Conservation (phyloP, 352 stramenopile genomes). For the Hyaloperonospora arabidopsidis region DNA sequence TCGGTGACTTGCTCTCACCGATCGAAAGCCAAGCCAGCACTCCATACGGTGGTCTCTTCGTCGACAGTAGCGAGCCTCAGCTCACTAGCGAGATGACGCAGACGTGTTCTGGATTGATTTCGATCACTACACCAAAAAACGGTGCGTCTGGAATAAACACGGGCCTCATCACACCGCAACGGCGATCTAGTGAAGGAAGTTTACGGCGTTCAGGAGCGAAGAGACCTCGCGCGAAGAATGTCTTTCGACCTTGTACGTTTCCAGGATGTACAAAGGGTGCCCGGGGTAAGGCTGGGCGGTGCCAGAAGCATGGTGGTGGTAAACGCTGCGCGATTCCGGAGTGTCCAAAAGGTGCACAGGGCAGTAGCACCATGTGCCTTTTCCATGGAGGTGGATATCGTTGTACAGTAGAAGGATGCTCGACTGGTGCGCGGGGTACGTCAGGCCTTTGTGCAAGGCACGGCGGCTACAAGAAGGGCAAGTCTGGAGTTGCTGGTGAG, state of each 20-base stretch:
- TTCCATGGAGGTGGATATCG: slow-evolving; percentile 83
- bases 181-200: slow-evolving; percentile 4
- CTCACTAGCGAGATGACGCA: slow-evolving; percentile 14
- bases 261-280: slow-evolving; percentile 69
- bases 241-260: slow-evolving; percentile 53
- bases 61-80: slow-evolving; percentile 15
- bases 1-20: slow-evolving; percentile 14
- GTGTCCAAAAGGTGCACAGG: slow-evolving; percentile 78
- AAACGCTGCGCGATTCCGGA: slow-evolving; percentile 54
- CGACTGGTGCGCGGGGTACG: slow-evolving; percentile 62
- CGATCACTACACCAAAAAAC: slow-evolving; percentile 18
- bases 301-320: slow-evolving; percentile 79
- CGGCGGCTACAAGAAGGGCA: slow-evolving; percentile 66
- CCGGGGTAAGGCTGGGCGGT: slow-evolving; percentile 73
- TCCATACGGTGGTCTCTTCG: slow-evolving; percentile 23
- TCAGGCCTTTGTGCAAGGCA: slow-evolving; percentile 75
- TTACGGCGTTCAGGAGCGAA: slow-evolving; percentile 34
- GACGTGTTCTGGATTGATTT: slow-evolving; percentile 23
- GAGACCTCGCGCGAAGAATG: slow-evolving; percentile 64
- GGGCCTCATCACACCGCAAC: slow-evolving; percentile 24
- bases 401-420: slow-evolving; percentile 66
- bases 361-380: slow-evolving; percentile 63
- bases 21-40: slow-evolving; percentile 4
- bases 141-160: slow-evolving; percentile 9
- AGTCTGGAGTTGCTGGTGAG: slow-evolving; percentile 14